A percentile compares a stretch with the other conserved stretches of the same genome.
phyloP scores from a whole-genome alignment of 2,329 filamentous ascomycete genomes.

The Botrytis elliptica region DNA sequence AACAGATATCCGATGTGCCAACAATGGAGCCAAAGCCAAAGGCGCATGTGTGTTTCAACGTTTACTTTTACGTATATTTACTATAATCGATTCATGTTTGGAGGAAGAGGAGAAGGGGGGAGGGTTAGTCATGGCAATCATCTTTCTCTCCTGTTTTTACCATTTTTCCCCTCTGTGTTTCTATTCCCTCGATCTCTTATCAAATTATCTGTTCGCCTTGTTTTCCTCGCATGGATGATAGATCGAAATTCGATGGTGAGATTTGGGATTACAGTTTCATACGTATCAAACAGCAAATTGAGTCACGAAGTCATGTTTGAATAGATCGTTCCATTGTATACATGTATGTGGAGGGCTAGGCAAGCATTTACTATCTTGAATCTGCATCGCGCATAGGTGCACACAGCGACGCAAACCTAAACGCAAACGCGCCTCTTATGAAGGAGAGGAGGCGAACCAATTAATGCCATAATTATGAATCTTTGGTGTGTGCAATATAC shows the following conservation, averaged over 20 bases:
- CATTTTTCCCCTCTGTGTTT: background rate
- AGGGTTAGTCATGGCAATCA: background rate
- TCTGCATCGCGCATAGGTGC: background rate
- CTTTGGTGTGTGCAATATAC: background rate
- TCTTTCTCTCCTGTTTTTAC: background rate
- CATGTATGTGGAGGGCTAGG: background rate
- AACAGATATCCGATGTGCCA: background rate
- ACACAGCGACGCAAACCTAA: background rate
- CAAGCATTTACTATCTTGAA: background rate
- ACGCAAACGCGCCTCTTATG: background rate
- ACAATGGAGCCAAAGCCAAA: background rate
- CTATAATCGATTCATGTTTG: background rate
- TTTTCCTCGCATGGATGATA: background rate
- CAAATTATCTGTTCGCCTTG: background rate
- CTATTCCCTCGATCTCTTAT: background rate
- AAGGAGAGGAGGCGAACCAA: too few species aligned
- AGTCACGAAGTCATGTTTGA: background rate
- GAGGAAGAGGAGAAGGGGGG: background rate
- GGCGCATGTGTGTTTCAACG: background rate
- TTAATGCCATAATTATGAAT: background rate
- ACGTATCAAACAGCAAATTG: background rate
- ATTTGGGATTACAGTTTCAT: background rate
- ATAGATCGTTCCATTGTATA: background rate
- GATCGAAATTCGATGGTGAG: background rate
- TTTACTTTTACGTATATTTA: background rate